A percentile compares a stretch with the other conserved stretches of the same genome.
Conservation (phyloP, 768 basidiomycete genomes). For the Neoboletus subvelutipes region DNA sequence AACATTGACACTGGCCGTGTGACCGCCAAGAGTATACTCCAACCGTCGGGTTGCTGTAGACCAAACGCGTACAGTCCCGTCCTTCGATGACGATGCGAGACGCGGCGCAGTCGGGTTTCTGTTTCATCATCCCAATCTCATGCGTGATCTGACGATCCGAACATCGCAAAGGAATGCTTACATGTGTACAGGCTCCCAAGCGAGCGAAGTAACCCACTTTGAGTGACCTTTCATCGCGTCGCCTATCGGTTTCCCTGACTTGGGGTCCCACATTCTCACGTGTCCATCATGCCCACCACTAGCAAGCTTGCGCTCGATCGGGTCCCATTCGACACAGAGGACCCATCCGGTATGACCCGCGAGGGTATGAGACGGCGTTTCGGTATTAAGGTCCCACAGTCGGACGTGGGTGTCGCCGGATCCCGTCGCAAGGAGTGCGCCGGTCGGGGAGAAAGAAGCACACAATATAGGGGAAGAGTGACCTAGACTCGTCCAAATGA, state of each 20-base stretch:
- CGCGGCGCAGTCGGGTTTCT: slow-evolving; percentile 81
- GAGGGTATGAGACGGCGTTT: slow-evolving; percentile 85
- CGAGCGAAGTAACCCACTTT: slow-evolving; percentile 93
- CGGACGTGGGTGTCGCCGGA: slow-evolving; percentile 92
- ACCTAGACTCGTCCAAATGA: slow-evolving; percentile 43
- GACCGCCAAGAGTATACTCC: slow-evolving; percentile 88
- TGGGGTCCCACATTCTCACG: slow-evolving; percentile 92
- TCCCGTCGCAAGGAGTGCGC: slow-evolving; percentile 87
- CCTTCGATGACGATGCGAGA: slow-evolving; percentile 93
- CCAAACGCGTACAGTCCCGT: slow-evolving; percentile 96
- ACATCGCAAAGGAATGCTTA: slow-evolving; percentile 36
- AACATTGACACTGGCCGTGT: slow-evolving; percentile 91
- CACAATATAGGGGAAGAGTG: slow-evolving; percentile 93
- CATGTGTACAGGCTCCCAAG: slow-evolving; percentile 97
- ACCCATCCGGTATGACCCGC: slow-evolving; percentile 95
- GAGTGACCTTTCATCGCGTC: slow-evolving; percentile 90
- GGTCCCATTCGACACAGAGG: slow-evolving; percentile 96
- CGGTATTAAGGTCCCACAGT: slow-evolving; percentile 92
- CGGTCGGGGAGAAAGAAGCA: slow-evolving; percentile 94
- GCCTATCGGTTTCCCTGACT: slow-evolving; percentile 83
- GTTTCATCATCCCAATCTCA: slow-evolving; percentile 7
- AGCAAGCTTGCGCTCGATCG: slow-evolving; percentile 84
- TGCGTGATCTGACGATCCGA: not conserved
- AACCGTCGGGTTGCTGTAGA: slow-evolving; percentile 64
- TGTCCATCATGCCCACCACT: slow-evolving; percentile 95